These are phyloP conservation scores for Glaciozyma antarctica DNA, from an alignment of 768 basidiomycete species.

Conservation along the genomic window DNA sequence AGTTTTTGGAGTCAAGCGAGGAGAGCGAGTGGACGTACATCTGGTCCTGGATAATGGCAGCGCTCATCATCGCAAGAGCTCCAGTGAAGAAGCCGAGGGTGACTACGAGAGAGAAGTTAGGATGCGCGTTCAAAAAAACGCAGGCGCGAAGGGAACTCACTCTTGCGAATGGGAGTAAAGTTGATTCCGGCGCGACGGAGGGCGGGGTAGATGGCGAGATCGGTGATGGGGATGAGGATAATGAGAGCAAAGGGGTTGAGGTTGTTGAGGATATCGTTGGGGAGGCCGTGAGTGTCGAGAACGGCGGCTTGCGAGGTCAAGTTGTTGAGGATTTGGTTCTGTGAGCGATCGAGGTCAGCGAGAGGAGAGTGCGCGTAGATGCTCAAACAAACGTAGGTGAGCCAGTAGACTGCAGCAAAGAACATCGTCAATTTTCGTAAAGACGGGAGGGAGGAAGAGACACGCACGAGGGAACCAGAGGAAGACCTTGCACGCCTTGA, in stretches of 20 bases:
- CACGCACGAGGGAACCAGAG: background rate
- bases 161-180: conserved; percentile 37
- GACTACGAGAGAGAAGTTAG: background rate
- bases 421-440: background rate
- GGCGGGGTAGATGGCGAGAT: conserved; percentile 36
- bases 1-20: no score
- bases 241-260: conserved; percentile 33
- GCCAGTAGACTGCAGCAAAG: conserved; percentile 2
- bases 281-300: conserved; percentile 35
- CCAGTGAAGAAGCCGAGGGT: conserved; percentile 36
- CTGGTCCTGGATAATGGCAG: conserved; percentile 30
- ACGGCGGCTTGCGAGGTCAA: conserved; percentile 35
- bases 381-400: background rate
- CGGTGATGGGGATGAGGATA: conserved; percentile 38
- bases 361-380: background rate
- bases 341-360: no score
- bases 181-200: conserved; percentile 32
- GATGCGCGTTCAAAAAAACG: no score
- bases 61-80: conserved; percentile 30
- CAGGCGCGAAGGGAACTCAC: no score
- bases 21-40: no score
- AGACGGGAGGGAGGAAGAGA: background rate
- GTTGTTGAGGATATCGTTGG: conserved; percentile 36
- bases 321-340: background rate
- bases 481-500: conserved; percentile 40